A percentile compares a stretch with the other conserved stretches of the same genome.
These are phyloP conservation scores for Elsinoe necatrix DNA, from an alignment of 2,329 filamentous ascomycete genomes.

Conservation along the genomic window DNA sequence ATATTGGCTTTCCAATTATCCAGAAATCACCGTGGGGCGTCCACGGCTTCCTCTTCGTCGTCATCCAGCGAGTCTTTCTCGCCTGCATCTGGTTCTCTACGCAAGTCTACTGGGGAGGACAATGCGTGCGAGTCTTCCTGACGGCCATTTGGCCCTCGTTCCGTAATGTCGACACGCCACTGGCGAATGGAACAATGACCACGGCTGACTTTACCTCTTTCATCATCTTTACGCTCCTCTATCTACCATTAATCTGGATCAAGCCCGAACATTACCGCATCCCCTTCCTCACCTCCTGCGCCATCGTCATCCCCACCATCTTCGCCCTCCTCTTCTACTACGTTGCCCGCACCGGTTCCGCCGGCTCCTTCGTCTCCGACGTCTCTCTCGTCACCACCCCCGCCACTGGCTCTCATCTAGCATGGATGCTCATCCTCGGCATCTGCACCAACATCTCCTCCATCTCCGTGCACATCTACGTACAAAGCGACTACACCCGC, in stretches of 20 bases:
- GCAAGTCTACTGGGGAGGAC: slow-evolving; percentile 9
- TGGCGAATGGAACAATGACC: slow-evolving; percentile 44
- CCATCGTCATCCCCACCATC: slow-evolving; percentile 9
- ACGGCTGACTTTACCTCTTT: slow-evolving; percentile 20
- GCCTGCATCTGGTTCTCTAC: slow-evolving; percentile 11
- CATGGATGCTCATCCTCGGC: slow-evolving; percentile 16
- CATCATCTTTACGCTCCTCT: slow-evolving; percentile 26
- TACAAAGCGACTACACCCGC: slow-evolving; percentile 26
- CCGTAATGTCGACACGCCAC: slow-evolving; percentile 44
- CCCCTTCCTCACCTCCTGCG: slow-evolving; percentile 12
- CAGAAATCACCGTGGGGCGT: slow-evolving; percentile 10
- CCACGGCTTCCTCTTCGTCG: slow-evolving; percentile 7
- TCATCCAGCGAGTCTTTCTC: slow-evolving; percentile 10
- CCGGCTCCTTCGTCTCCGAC: slow-evolving; percentile 31
- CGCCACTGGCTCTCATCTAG: slow-evolving; percentile 39
- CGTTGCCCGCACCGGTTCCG: slow-evolving; percentile 19
- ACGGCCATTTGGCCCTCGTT: slow-evolving; percentile 33
- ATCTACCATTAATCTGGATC: slow-evolving; percentile 23
- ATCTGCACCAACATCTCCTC: slow-evolving; percentile 28
- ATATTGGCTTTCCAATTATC: slow-evolving; percentile 12
- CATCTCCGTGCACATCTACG: slow-evolving; percentile 28
- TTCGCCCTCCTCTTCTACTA: slow-evolving; percentile 18
- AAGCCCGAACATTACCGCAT: slow-evolving; percentile 9
- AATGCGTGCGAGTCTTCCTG: slow-evolving; percentile 11
- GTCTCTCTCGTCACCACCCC: slow-evolving; percentile 38